These are phyloP conservation scores for Naganishia kalamii DNA, from an alignment of 768 basidiomycete genomes.

Conservation along the genomic window DNA sequence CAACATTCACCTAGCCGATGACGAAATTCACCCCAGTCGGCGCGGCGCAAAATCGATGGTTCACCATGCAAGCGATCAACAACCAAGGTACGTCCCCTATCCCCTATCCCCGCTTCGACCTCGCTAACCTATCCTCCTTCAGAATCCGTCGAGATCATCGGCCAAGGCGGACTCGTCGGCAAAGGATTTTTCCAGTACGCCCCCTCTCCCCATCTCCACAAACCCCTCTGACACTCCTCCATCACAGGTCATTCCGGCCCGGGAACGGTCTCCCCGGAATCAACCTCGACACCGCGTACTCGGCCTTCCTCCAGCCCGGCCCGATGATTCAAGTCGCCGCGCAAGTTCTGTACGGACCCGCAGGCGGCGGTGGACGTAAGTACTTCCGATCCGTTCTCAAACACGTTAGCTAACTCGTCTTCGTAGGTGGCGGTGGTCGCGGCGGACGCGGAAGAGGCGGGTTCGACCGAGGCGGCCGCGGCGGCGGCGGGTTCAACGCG, in stretches of 20 bases:
- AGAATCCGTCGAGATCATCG: slow-evolving; percentile 22
- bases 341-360: not conserved
- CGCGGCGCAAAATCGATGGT: slow-evolving; percentile 42
- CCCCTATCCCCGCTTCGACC: no score
- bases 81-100: slow-evolving; percentile 13
- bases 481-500: not conserved
- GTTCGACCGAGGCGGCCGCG: slow-evolving; percentile 19
- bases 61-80: slow-evolving; percentile 32
- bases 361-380: slow-evolving; percentile 30
- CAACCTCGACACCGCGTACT: slow-evolving; percentile 44
- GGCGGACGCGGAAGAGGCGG: slow-evolving; percentile 17
- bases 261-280: slow-evolving; percentile 39
- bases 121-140: not conserved
- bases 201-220: not conserved
- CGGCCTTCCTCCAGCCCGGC: slow-evolving; percentile 42
- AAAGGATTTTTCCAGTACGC: slow-evolving; percentile 45
- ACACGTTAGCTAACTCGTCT: not conserved
- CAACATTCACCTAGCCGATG: not conserved
- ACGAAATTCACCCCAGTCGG: slow-evolving; percentile 27
- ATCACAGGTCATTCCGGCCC: slow-evolving; percentile 40
- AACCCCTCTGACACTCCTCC: not conserved
- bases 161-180: slow-evolving; percentile 43
- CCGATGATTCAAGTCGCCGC: slow-evolving; percentile 41
- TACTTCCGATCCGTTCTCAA: not conserved
- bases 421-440: slow-evolving; percentile 17